Evolutionary conservation across 208 protist species (phyloP).

Genomic region (Naegleria gruberi): DNA sequence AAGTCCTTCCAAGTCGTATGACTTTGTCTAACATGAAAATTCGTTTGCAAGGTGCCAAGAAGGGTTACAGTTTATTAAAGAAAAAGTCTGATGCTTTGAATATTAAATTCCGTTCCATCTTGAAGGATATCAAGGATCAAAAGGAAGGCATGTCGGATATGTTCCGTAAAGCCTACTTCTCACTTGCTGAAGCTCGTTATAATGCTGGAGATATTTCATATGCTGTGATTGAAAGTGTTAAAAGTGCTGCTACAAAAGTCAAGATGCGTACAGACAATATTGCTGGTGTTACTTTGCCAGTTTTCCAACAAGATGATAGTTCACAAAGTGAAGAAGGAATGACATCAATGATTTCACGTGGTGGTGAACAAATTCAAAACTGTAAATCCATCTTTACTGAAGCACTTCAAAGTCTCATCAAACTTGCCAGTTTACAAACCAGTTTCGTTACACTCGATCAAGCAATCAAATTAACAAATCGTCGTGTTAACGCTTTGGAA

Average conservation of each 20-base stretch:
- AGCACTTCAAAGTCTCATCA: constrained; percentile 80
- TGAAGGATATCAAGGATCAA: constrained; percentile 80
- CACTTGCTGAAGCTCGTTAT: constrained; percentile 90
- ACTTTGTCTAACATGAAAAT: constrained; percentile 81
- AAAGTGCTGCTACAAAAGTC: constrained; percentile 69
- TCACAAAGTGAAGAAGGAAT: constrained; percentile 29
- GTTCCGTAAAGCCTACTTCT: constrained; percentile 73
- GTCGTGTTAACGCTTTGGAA: constrained; percentile 99
- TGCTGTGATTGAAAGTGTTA: constrained; percentile 81
- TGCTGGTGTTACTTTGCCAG: constrained; percentile 92
- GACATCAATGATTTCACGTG: constrained; percentile 54
- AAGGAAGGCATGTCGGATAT: constrained; percentile 53
- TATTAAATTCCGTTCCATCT: constrained; percentile 84
- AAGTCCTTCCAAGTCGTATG: constrained; percentile 77
- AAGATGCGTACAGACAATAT: constrained; percentile 89
- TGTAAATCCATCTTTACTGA: constrained; percentile 68
- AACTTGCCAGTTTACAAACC: constrained; percentile 92
- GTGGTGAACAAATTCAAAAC: constrained; percentile 89
- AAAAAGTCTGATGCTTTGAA: constrained; percentile 99
- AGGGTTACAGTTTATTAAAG: constrained; percentile 97
- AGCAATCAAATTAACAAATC: constrained; percentile 98
- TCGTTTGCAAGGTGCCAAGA: constrained; percentile 88
- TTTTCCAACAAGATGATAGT: constrained; percentile 64
- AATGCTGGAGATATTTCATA: constrained; percentile 89
- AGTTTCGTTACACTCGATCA: constrained; percentile 92